Conservation (phyloP, 1,284 basidiomycete genomes). For the Microbotryum lychnidis-dioicae region DNA sequence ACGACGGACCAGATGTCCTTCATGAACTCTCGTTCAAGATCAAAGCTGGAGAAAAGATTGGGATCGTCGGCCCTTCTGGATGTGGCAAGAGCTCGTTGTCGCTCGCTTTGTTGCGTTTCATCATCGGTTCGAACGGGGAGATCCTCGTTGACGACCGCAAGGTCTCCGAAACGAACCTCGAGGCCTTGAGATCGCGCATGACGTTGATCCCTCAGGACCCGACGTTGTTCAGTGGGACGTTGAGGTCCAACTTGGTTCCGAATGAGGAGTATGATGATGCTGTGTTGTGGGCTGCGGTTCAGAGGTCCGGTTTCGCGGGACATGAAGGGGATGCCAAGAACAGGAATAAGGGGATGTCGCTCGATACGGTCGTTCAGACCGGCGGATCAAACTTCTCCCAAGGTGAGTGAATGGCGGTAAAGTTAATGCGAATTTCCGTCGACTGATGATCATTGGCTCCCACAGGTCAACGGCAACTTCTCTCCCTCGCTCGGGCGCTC, state of each 20-base stretch:
- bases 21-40: conserved; percentile 57
- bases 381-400: conserved; percentile 23
- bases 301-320: conserved; percentile 25
- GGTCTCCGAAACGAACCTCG: conserved; percentile 76
- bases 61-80: conserved; percentile 92
- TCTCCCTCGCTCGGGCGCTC: conserved; percentile 39
- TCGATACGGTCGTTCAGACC: conserved; percentile 18
- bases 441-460: conserved; percentile 10
- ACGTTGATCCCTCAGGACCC: conserved; percentile 67
- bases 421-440: conserved; percentile 12
- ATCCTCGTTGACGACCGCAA: conserved; percentile 69
- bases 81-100: conserved; percentile 94
- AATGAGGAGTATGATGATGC: conserved; percentile 39
- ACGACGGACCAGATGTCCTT: conserved; percentile 62
- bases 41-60: conserved; percentile 61
- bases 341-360: conserved; percentile 18
- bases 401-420: not conserved
- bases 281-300: conserved; percentile 38
- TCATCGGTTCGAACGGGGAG: conserved; percentile 43
- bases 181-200: conserved; percentile 56
- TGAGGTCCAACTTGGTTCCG: conserved; percentile 42
- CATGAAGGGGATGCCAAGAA: not conserved
- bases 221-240: conserved; percentile 39
- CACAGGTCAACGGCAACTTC: conserved; percentile 39
- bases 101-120: conserved; percentile 63